These are phyloP conservation scores for Peribolospora baueri DNA, from an alignment of 768 basidiomycete genomes.

Conservation along the genomic window DNA sequence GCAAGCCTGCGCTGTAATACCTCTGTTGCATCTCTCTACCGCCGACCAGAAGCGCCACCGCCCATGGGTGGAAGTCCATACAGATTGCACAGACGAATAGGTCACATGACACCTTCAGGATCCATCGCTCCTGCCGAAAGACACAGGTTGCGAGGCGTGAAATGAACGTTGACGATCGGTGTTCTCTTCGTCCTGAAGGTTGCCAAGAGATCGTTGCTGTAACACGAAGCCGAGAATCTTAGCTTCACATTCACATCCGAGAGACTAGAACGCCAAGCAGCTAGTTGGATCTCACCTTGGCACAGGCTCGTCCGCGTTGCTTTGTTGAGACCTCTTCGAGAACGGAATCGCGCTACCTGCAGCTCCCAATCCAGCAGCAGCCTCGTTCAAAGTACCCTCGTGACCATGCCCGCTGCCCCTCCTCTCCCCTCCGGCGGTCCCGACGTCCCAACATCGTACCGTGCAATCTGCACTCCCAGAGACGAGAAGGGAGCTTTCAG, in stretches of 20 bases:
- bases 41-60: too few species aligned
- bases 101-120: too few species aligned
- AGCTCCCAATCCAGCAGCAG: conserved; percentile 24
- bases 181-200: conserved; percentile 93
- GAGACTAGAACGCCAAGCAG: background rate
- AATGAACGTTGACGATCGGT: conserved; percentile 72
- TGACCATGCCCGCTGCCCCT: background rate
- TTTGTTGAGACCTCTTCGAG: background rate
- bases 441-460: conserved; percentile 89
- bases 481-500: conserved; percentile 69
- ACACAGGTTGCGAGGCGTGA: conserved; percentile 83
- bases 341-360: conserved; percentile 10
- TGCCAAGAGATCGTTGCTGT: conserved; percentile 56
- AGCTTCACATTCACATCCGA: background rate
- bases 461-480: conserved; percentile 89
- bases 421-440: conserved; percentile 2
- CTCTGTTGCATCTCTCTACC: too few species aligned
- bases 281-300: background rate
- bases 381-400: conserved; percentile 20
- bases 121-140: conserved; percentile 44
- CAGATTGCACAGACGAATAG: too few species aligned
- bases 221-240: background rate
- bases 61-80: too few species aligned
- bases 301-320: background rate
- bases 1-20: too few species aligned